A percentile compares a stretch with the other conserved stretches of the same genome.
These are phyloP conservation scores for Panellus pusillus DNA, from an alignment of 768 basidiomycete genomes.

Conservation along the genomic window DNA sequence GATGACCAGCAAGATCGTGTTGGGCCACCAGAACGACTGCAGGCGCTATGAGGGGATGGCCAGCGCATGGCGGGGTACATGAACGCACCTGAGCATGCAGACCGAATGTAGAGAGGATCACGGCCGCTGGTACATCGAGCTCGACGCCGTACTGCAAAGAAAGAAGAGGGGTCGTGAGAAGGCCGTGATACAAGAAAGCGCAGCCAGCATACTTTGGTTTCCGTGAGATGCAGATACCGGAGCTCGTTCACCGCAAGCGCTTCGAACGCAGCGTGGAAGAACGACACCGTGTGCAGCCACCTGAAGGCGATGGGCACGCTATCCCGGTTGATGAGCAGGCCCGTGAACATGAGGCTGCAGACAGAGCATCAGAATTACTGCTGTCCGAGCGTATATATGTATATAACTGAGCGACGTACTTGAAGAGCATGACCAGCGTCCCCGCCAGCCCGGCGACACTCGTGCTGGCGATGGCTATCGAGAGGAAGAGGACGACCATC, in stretches of 20 bases:
- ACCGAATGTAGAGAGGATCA: constrained; percentile 93
- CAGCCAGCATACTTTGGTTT: constrained; percentile 65
- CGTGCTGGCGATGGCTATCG: constrained; percentile 83
- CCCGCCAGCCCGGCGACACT: constrained; percentile 93
- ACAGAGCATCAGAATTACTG: constrained; percentile 2
- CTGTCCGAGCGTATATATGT: neutral
- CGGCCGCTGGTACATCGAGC: constrained; percentile 92
- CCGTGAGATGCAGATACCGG: constrained; percentile 88
- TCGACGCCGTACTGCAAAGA: constrained; percentile 85
- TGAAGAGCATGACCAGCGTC: constrained; percentile 96
- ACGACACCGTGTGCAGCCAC: constrained; percentile 90
- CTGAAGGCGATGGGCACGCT: constrained; percentile 69
- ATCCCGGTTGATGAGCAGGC: constrained; percentile 91
- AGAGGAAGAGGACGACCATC: constrained; percentile 86
- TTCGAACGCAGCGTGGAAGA: constrained; percentile 99
- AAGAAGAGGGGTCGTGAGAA: constrained; percentile 8
- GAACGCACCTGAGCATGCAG: constrained; percentile 73
- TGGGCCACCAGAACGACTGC: constrained; percentile 98
- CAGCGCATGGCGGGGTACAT: constrained; percentile 18
- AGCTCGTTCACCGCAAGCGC: constrained; percentile 97
- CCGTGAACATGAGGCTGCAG: constrained; percentile 87
- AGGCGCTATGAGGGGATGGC: neutral
- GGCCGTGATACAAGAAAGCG: neutral
- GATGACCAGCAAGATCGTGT: constrained; percentile 80
- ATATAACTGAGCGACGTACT: constrained; percentile 54